Evolutionary conservation across 2,329 filamentous ascomycete genomes (phyloP).

Genomic region (Colletotrichum karsti): DNA sequence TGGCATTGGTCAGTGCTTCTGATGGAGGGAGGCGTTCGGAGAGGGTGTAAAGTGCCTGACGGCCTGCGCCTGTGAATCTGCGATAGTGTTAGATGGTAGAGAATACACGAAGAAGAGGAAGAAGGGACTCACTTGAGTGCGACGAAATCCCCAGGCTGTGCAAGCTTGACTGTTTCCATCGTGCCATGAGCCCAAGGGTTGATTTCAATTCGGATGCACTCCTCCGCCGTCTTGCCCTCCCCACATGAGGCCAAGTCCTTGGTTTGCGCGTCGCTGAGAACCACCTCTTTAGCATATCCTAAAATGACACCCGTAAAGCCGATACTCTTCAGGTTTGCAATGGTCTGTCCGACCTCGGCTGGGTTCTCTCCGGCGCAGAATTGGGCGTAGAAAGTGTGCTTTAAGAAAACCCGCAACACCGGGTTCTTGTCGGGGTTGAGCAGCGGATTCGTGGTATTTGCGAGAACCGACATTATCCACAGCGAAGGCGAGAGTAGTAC

Average conservation of each 20-base stretch:
- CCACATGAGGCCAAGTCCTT: constrained; percentile 51
- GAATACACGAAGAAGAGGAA: background rate
- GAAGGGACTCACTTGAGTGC: constrained; percentile 64
- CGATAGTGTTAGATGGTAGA: background rate
- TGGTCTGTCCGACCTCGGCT: constrained; percentile 72
- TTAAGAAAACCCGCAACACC: constrained; percentile 74
- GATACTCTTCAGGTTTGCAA: constrained; percentile 72
- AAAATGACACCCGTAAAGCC: constrained; percentile 88
- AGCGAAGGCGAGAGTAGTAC: constrained; percentile 76
- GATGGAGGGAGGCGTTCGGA: constrained; percentile 69
- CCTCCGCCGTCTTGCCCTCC: constrained; percentile 57
- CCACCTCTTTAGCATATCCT: constrained; percentile 84
- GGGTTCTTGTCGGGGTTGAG: constrained; percentile 81
- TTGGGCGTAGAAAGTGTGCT: constrained; percentile 87
- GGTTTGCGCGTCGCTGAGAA: constrained; percentile 67
- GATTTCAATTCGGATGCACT: constrained; percentile 67
- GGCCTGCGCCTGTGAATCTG: constrained; percentile 84
- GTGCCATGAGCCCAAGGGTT: constrained; percentile 78
- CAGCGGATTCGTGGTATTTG: constrained; percentile 71
- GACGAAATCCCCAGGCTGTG: constrained; percentile 71
- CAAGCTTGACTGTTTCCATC: constrained; percentile 76
- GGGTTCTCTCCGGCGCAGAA: constrained; percentile 87
- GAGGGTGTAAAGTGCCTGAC: constrained; percentile 74
- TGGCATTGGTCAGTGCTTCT: constrained; percentile 71
- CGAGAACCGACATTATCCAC: constrained; percentile 72